Conservation (phyloP, 371 early-diverging fungal species). For the Mortierella sp. region DNA sequence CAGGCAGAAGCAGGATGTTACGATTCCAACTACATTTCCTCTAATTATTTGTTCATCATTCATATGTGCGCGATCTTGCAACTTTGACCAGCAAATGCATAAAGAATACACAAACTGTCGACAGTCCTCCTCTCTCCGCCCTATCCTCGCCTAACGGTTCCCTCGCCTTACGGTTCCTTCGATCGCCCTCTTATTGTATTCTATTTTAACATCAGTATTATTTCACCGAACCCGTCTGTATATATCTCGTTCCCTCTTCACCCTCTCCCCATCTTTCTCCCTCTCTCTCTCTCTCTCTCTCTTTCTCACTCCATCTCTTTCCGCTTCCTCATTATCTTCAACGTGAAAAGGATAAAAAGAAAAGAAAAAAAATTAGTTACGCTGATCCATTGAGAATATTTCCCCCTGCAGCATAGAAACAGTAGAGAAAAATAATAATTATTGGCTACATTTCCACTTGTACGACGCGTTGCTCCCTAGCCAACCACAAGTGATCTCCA, state of each 20-base stretch:
- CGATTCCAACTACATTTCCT: constrained; percentile 45
- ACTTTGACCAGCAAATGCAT: constrained; percentile 30
- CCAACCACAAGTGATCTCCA: constrained; percentile 4
- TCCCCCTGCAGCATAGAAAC: neutral
- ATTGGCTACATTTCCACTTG: neutral
- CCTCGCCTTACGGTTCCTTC: neutral
- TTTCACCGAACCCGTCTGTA: neutral
- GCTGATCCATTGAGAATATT: no score
- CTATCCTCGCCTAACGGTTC: constrained; percentile 6
- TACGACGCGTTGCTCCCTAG: constrained; percentile 12
- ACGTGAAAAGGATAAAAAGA: neutral
- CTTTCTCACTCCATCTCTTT: neutral
- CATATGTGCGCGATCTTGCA: constrained; percentile 30
- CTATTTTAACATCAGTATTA: no score
- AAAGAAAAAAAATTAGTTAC: neutral
- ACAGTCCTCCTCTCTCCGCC: neutral
- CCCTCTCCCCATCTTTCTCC: neutral
- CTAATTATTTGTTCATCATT: constrained; percentile 8
- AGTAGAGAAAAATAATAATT: neutral
- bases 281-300: constrained; percentile 15
- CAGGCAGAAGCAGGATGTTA: constrained; percentile 45
- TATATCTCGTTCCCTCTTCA: neutral
- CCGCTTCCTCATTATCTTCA: neutral
- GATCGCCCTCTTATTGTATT: neutral
- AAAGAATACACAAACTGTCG: constrained; percentile 5